phyloP scores from a whole-genome alignment of 2,329 filamentous ascomycete species.

The Hymenoscyphus occultus region DNA sequence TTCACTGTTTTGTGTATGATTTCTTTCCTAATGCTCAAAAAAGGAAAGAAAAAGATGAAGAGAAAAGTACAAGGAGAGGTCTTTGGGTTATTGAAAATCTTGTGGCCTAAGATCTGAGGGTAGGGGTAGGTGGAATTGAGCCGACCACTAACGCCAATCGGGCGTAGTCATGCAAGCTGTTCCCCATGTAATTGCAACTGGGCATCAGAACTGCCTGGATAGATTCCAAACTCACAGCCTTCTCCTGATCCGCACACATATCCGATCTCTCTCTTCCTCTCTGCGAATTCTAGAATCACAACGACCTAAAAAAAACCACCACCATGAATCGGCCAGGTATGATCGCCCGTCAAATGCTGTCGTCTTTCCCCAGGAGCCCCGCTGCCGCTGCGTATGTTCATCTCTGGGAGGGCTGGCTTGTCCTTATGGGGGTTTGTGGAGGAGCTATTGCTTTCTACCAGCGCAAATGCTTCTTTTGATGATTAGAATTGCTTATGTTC shows the following conservation, averaged over 20 bases:
- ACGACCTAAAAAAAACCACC: slow-evolving; percentile 4
- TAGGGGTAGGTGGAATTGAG: no score
- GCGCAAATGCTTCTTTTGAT: background rate
- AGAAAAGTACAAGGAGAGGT: no score
- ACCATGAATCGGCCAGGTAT: slow-evolving; percentile 38
- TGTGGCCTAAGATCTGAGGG: no score
- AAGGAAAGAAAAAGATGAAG: no score
- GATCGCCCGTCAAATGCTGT: slow-evolving; percentile 23
- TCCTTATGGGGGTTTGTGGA: background rate
- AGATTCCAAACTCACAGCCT: slow-evolving; percentile 8
- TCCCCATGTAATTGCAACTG: background rate
- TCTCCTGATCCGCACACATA: slow-evolving; percentile 4
- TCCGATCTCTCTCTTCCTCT: background rate
- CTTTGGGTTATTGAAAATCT: no score
- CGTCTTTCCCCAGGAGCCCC: slow-evolving; percentile 30
- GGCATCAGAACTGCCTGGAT: background rate
- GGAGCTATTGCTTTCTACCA: background rate
- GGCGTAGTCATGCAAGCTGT: slow-evolving; percentile 10
- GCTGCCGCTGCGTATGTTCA: slow-evolving; percentile 19
- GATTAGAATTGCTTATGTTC: background rate
- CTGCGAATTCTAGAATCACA: background rate
- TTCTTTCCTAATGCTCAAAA: no score
- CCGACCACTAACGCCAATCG: background rate
- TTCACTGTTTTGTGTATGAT: no score
- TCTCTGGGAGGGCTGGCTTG: slow-evolving; percentile 8